Base-by-base conservation (phyloP, 2,329 filamentous ascomycete genomes). In the Phaeosphaeriaceae sp. region DNA sequence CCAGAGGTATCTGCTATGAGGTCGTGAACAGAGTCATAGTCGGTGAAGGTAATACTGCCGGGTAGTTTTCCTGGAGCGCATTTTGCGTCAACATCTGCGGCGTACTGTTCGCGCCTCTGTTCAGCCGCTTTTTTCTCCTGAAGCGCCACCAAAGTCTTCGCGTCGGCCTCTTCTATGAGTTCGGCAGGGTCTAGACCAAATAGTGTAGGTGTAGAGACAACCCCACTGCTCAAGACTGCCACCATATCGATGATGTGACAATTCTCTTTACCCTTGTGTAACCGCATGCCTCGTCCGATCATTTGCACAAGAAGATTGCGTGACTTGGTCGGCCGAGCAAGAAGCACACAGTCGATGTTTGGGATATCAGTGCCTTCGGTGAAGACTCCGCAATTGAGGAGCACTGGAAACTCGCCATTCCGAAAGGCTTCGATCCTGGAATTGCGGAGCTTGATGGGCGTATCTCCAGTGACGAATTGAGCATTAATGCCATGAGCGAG, bases 191-290 rank as follows among this genome's bases (percentile, higher is more conserved):
- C 90, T 6, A 99, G 84, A 1, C 94, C 94, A 62, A 97, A 97
- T 2, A 99, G 78, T 0, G 94, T 97, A 0, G 94, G 93, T 0
- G 90, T 92, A 0, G 92, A 95, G 2, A 96, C 83, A 42, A 99
- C 89, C 4, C 94, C 94, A 0, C 87, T 89, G 42, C 87, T 85
- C 17, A 97, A 77, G 30, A 87, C 91, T 0, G 92, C 88, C 0
- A 97, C 94, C 85, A 99, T 92, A 72, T 99, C 94, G 64, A 99
- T 95, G 51, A 99, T 81, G 70, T 97, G 94, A 61, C 94, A 99
- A 66, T 97, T 85, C 32, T 86, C 77, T 73, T 99, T 99, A 11
- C 83, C 88, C 1, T 86, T 79, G 68, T 90, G 83, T 32, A 97
- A 76, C 34, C 94, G 85, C 85, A 99, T 89, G 4, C 94, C 94